Evolutionary conservation across 768 basidiomycete species (phyloP).

Genomic region (Lentinus brumalis): DNA sequence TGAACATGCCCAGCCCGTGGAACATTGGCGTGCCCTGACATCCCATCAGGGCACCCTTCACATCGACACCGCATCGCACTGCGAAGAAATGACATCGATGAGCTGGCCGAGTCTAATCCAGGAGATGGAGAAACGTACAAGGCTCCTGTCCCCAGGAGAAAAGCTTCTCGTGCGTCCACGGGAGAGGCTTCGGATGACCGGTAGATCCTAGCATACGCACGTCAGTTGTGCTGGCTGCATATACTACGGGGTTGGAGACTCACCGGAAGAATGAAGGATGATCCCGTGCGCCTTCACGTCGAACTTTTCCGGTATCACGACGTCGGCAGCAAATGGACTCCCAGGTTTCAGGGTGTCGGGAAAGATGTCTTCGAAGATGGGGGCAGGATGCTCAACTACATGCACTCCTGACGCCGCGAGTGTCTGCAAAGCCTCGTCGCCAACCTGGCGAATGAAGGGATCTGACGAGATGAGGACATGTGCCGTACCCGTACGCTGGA

Average conservation of each 20-base stretch:
- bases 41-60: conserved; percentile 9
- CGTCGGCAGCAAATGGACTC: not conserved
- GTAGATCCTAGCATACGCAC: conserved; percentile 17
- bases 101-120: too few species aligned
- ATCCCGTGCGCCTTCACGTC: not conserved
- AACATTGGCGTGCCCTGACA: conserved; percentile 21
- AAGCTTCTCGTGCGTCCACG: conserved; percentile 8
- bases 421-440: not conserved
- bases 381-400: conserved; percentile 1
- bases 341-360: not conserved
- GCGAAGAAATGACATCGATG: too few species aligned
- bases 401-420: not conserved
- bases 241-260: not conserved
- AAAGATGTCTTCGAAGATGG: conserved; percentile 12
- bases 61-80: conserved; percentile 7
- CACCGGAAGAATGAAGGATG: conserved; percentile 20
- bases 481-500: conserved; percentile 9
- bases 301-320: not conserved
- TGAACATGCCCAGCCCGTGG: conserved; percentile 13
- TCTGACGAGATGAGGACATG: conserved; percentile 14
- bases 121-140: not conserved
- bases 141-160: not conserved
- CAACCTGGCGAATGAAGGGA: not conserved
- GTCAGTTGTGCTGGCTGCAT: not conserved
- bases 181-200: conserved; percentile 20